phyloP scores from a whole-genome alignment of 768 basidiomycete genomes.

The Rhodosporidiobolus sp. region DNA sequence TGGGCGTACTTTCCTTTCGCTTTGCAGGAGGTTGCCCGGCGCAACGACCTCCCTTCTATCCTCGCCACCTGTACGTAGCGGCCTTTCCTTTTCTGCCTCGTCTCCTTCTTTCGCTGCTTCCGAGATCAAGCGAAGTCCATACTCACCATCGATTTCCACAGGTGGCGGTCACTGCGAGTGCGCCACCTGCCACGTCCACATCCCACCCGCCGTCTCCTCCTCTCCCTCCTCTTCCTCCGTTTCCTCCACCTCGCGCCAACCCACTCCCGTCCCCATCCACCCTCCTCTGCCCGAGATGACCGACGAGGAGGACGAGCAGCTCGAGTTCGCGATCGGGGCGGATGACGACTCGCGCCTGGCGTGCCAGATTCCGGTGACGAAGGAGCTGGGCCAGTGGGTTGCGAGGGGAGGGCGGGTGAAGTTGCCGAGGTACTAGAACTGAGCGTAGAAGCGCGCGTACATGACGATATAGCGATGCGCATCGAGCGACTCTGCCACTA shows the following conservation, averaged over 20 bases:
- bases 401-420: too few species aligned
- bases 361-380: not conserved
- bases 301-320: slow-evolving; percentile 44
- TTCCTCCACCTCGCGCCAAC: not conserved
- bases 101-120: too few species aligned
- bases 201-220: slow-evolving; percentile 13
- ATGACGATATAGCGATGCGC: too few species aligned
- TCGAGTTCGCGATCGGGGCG: slow-evolving; percentile 41
- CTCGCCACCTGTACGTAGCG: slow-evolving; percentile 41
- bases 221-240: not conserved
- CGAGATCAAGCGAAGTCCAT: too few species aligned
- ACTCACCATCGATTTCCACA: too few species aligned
- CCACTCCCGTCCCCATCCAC: not conserved
- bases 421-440: too few species aligned
- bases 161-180: slow-evolving; percentile 42
- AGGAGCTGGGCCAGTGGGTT: too few species aligned
- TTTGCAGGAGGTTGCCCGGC: slow-evolving; percentile 16
- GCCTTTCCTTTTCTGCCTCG: not conserved
- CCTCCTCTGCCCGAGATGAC: slow-evolving; percentile 32
- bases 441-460: too few species aligned
- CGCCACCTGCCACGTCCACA: slow-evolving; percentile 42
- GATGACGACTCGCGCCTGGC: slow-evolving; percentile 36
- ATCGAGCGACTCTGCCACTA: too few species aligned
- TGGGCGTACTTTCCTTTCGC: not conserved
- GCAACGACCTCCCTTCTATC: slow-evolving; percentile 26